A percentile compares a stretch with the other conserved stretches of the same genome.
phyloP scores from a whole-genome alignment of 768 basidiomycete genomes.

The Cyclocybe cylindracea region DNA sequence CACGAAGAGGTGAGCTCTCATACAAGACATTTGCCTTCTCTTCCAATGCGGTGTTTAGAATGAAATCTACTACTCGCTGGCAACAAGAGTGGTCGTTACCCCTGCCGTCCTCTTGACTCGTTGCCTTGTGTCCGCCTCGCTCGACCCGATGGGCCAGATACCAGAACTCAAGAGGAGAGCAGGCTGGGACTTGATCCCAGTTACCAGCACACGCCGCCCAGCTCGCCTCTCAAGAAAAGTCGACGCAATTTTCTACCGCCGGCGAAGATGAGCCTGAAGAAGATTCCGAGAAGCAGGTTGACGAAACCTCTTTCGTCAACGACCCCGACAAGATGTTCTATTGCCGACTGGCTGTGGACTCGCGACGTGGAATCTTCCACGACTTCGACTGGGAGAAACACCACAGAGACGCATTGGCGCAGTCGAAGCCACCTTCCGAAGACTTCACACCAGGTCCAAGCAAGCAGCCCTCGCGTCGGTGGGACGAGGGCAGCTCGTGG shows the following conservation, averaged over 20 bases:
- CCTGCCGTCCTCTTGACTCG: slow-evolving; percentile 52
- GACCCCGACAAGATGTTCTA: slow-evolving; percentile 41
- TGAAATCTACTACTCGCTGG: slow-evolving; percentile 71
- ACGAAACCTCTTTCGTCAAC: background rate
- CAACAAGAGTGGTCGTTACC: slow-evolving; percentile 46
- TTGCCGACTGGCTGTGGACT: slow-evolving; percentile 61
- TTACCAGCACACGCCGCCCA: slow-evolving; percentile 16
- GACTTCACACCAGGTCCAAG: slow-evolving; percentile 17
- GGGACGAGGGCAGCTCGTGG: slow-evolving; percentile 48
- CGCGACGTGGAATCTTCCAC: slow-evolving; percentile 62
- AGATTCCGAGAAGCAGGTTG: slow-evolving; percentile 17
- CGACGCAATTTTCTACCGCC: slow-evolving; percentile 9
- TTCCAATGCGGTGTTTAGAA: slow-evolving; percentile 45
- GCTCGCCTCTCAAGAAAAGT: slow-evolving; percentile 23
- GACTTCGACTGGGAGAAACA: slow-evolving; percentile 60
- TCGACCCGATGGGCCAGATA: slow-evolving; percentile 10
- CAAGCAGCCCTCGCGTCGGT: slow-evolving; percentile 20
- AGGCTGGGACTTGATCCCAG: slow-evolving; percentile 11
- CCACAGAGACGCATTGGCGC: slow-evolving; percentile 35
- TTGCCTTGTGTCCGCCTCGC: slow-evolving; percentile 47
- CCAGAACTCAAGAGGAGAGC: slow-evolving; percentile 2
- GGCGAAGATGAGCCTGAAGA: slow-evolving; percentile 19
- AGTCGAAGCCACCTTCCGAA: slow-evolving; percentile 25
- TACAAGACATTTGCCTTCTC: background rate
- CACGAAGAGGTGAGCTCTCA: slow-evolving; percentile 51